Base-by-base conservation (phyloP, 164 flowering plant genomes). In the Buxus sempervirens region DNA sequence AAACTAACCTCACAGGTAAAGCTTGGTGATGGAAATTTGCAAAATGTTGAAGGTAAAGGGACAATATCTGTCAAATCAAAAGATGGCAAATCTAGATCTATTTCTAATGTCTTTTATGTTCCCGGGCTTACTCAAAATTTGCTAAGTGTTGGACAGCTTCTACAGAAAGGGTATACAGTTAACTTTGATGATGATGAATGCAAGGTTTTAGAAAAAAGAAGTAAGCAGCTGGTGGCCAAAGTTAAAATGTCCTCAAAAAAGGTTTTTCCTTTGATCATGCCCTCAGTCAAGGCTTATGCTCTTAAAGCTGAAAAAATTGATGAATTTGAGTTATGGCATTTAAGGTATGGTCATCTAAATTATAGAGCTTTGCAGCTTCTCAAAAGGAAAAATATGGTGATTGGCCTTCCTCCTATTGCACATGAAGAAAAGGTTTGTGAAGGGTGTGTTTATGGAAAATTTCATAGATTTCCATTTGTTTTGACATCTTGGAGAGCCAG, bases 401-500 rank as follows among this genome's bases (percentile, higher is more conserved):
- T 57, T 57, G 60, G 60, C 4, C 60, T 57, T n/a, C 60, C 28
- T 22, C 0, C 24, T 19, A 57, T 57, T n/a, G 21, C 7, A 14
- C 20, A 21, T 13, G 3, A 57, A 25, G 60, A 23, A 19, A 22
- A 56, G 21, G 16, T 56, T 21, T 49, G 64, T 71, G 57, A 71
- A 64, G 63, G 63, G 14, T 64, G 58, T 25, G 25, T 58, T 20
- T 71, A 57, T 58, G 69, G 58, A 28, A 71, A 64, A n/a, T 24
- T 64, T 6, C 64, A 71, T 64, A 26, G 69, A 54, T 58, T 72
- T 14, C 60, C 65, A 0, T 72, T 65, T 41, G 22, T 25, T n/a
- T 51, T 49, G 16, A 26, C 60, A 48, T 59, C 60, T 16, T 65
- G 70, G 69, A 72, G 70, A 42, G 75, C 64, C 9, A 58, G 21